Base-by-base conservation (phyloP, 1,139 yeast genomes). In the Scheffersomyces illinoinensis region DNA sequence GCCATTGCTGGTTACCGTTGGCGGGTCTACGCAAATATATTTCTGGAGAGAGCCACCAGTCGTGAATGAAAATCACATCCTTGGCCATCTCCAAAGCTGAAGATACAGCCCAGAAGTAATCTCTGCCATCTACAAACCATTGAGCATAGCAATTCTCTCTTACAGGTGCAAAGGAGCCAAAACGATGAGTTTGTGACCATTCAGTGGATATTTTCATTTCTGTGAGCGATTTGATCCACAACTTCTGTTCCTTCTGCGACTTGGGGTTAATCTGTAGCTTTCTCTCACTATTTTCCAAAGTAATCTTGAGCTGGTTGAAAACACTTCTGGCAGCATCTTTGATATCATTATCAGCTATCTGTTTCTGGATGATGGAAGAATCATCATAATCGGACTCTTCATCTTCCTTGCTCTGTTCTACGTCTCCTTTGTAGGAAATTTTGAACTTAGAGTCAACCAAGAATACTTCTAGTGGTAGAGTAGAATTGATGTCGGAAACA, bases 21-120 rank as follows among this genome's bases (percentile, higher is more conserved):
- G 97, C 95, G 0, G 99, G 99, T 57, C 99, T 82, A 63, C 99
- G 85, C 76, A 96, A 78, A 68, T 96, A 95, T 12, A 95, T 72
- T 71, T 96, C 99, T 0, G 99, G 99, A 12, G 96, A 86, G 46
- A 96, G 78, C 99, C 99, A 96, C 99, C 99, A 96, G 71, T 95
- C 99, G 71, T 95, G 98, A 57, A 96, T 92, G 71, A 89, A 96
- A 52, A 96, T 90, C 1, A 91, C 96, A 76, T 95, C 99, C 66
- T 88, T 88, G 0, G 99, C 99, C 91, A 91, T 88, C 66, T 90
- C 93, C 61, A 95, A 79, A 0, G 98, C 99, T 6, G 93, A 87
- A 52, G 97, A 91, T 5, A 93, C 87, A 1, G 98, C 96, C 98
- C 98, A 96, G 76, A 92, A 90, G 73, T 96, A 91, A 73, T 96